These are phyloP conservation scores for Chlamydomonas reinhardtii DNA, from an alignment of 163 green algal genomes.

Conservation along the genomic window DNA sequence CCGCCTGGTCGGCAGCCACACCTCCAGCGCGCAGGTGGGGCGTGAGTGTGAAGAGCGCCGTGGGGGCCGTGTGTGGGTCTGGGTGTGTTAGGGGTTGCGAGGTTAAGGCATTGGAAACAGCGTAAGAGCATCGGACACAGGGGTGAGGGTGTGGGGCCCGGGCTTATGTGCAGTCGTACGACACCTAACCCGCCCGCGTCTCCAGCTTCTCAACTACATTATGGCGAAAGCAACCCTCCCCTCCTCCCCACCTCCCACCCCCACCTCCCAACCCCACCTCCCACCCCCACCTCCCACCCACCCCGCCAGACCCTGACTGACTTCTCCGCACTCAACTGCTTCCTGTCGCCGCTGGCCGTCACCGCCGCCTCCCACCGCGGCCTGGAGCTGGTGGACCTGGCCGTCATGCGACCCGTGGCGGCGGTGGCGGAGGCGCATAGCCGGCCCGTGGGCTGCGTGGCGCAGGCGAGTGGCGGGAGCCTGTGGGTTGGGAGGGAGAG, in stretches of 20 bases:
- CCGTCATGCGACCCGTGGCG: conserved; percentile 33
- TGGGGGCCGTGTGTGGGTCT: neutral
- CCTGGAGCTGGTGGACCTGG: conserved; percentile 61
- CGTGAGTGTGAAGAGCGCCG: too few relatives aligned
- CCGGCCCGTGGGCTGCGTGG: conserved; percentile 39
- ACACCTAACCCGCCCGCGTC: too few relatives aligned
- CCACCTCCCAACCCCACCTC: neutral
- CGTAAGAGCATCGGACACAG: too few relatives aligned
- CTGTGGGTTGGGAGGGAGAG: neutral
- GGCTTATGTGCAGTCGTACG: too few relatives aligned
- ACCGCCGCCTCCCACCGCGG: conserved; percentile 58
- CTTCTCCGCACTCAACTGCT: conserved; percentile 62
- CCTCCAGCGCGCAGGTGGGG: conserved; percentile 38
- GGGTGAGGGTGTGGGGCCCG: too few relatives aligned
- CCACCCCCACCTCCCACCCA: neutral
- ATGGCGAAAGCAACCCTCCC: too few relatives aligned
- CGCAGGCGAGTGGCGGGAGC: conserved; percentile 4
- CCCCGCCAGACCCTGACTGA: conserved; percentile 49
- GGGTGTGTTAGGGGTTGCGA: too few relatives aligned
- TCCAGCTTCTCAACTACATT: too few relatives aligned
- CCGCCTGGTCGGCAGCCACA: conserved; percentile 51
- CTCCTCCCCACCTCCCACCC: neutral
- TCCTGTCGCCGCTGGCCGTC: conserved; percentile 66
- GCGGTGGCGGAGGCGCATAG: conserved; percentile 37
- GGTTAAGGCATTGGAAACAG: too few relatives aligned